Evolutionary conservation across 2,329 filamentous ascomycete genomes (phyloP).

Genomic region (Ophiostoma sp.): DNA sequence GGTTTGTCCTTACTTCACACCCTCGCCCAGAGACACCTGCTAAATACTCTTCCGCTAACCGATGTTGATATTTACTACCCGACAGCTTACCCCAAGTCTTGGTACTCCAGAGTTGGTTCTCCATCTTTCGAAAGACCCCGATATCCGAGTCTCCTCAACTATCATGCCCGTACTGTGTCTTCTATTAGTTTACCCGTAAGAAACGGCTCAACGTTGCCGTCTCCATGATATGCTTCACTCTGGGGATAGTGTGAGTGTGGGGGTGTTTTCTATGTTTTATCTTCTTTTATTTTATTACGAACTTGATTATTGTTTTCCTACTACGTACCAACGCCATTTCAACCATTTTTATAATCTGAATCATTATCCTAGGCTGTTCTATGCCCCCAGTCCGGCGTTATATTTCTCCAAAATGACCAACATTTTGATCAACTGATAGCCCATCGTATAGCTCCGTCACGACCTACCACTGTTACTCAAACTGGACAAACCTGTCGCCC

Average conservation of each 20-base stretch:
- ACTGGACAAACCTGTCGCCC: neutral
- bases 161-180: neutral
- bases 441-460: neutral
- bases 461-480: neutral
- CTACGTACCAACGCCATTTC: neutral
- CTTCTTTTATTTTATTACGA: neutral
- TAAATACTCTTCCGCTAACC: conserved; percentile 17
- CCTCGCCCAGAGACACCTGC: neutral
- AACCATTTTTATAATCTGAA: neutral
- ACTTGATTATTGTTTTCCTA: neutral
- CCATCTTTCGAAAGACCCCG: neutral
- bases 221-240: neutral
- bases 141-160: neutral
- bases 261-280: neutral
- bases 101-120: neutral
- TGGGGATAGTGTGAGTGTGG: neutral
- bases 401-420: neutral
- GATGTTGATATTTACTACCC: neutral
- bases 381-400: neutral
- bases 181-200: neutral
- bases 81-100: neutral
- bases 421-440: neutral
- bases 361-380: no score
- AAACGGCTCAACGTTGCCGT: neutral
- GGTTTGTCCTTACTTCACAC: neutral